A percentile compares a stretch with the other conserved stretches of the same genome.
Conservation (phyloP, 768 basidiomycete species). For the Xerocomellus amylosporus region DNA sequence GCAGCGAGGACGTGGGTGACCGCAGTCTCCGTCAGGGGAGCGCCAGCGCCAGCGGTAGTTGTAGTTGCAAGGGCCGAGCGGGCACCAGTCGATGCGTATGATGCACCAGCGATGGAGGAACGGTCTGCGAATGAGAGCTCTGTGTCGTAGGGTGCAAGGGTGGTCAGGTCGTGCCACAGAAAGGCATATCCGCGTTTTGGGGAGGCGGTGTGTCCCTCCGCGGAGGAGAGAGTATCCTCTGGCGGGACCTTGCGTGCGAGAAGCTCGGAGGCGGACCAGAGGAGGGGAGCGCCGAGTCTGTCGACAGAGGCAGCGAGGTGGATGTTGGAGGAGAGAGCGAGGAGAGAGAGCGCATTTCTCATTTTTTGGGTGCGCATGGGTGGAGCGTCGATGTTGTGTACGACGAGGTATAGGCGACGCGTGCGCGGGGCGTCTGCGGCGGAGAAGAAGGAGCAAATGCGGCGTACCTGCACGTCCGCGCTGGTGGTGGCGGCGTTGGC, state of each 20-base stretch:
- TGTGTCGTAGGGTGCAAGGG: slow-evolving; percentile 75
- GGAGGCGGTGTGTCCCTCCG: slow-evolving; percentile 4
- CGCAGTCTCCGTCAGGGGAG: slow-evolving; percentile 68
- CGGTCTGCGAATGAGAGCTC: slow-evolving; percentile 70
- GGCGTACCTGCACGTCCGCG: slow-evolving; percentile 60
- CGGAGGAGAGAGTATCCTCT: not conserved
- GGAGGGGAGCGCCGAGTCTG: slow-evolving; percentile 76
- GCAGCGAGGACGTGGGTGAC: slow-evolving; percentile 80
- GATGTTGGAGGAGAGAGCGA: slow-evolving; percentile 71
- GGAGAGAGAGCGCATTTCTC: slow-evolving; percentile 63
- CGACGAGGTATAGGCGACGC: slow-evolving; percentile 65
- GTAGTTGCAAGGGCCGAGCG: slow-evolving; percentile 27
- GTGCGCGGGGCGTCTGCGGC: slow-evolving; percentile 28
- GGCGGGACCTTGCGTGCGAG: slow-evolving; percentile 47
- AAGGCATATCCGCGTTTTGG: slow-evolving; percentile 59
- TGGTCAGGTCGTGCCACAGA: slow-evolving; percentile 90
- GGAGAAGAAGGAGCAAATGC: slow-evolving; percentile 65
- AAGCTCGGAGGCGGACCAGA: slow-evolving; percentile 75
- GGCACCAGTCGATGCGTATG: slow-evolving; percentile 33
- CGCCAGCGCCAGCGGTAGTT: slow-evolving; percentile 31
- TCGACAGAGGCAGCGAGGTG: slow-evolving; percentile 86
- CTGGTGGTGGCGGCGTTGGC: slow-evolving; percentile 17
- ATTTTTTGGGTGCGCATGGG: slow-evolving; percentile 62
- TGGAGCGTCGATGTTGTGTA: slow-evolving; percentile 87
- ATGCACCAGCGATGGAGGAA: slow-evolving; percentile 55